Conservation (phyloP, 371 early-diverging fungal genomes). For the Syncephalastrum contaminatum region DNA sequence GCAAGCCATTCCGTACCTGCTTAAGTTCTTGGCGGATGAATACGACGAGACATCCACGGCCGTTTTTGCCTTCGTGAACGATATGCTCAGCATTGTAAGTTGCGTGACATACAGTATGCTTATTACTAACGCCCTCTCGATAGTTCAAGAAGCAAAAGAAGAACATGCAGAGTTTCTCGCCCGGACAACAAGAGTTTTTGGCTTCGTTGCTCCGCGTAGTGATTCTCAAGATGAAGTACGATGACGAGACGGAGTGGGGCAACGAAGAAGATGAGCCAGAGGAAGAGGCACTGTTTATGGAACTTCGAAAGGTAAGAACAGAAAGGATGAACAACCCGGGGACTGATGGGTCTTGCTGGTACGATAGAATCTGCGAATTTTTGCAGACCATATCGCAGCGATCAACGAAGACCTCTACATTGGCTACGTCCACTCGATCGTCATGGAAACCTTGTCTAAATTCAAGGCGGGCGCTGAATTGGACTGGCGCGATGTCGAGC, state of each 20-base stretch:
- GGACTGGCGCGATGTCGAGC: conserved; percentile 81
- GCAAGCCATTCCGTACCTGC: conserved; percentile 63
- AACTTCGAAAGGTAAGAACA: conserved; percentile 69
- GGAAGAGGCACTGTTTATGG: conserved; percentile 74
- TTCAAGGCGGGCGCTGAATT: conserved; percentile 47
- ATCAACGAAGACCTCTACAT: conserved; percentile 67
- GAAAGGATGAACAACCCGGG: neutral
- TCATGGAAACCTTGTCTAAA: conserved; percentile 57
- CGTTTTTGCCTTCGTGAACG: conserved; percentile 73
- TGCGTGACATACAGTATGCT: neutral
- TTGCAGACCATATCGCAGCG: conserved; percentile 69
- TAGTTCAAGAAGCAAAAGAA: conserved; percentile 71
- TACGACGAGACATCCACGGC: conserved; percentile 80
- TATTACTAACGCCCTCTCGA: neutral
- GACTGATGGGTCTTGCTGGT: conserved; percentile 7
- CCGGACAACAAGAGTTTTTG: conserved; percentile 70
- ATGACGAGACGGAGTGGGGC: conserved; percentile 78
- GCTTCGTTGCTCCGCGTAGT: conserved; percentile 71
- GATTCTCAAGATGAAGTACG: conserved; percentile 87
- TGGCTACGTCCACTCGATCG: conserved; percentile 56
- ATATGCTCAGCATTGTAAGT: conserved; percentile 63
- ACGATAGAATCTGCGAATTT: conserved; percentile 63
- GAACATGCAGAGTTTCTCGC: conserved; percentile 55
- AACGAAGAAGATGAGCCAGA: conserved; percentile 76
- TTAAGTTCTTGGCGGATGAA: conserved; percentile 75